These are phyloP conservation scores for Calonectria montana DNA, from an alignment of 2,329 filamentous ascomycete species.

Conservation along the genomic window DNA sequence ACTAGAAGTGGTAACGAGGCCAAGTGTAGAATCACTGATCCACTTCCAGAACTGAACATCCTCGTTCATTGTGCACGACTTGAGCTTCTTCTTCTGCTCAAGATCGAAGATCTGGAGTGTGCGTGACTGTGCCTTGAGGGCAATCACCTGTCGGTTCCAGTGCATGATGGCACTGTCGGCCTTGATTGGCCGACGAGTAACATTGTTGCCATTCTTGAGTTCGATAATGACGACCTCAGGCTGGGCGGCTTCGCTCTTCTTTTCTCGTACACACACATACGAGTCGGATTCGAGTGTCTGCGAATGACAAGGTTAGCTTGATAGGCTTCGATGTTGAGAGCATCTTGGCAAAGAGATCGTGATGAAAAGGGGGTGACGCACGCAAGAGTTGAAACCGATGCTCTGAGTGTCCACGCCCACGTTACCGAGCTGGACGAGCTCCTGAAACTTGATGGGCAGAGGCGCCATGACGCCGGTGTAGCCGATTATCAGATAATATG, in stretches of 20 bases:
- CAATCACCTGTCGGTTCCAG: constrained; percentile 95
- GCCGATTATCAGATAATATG: constrained; percentile 41
- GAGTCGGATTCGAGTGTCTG: constrained; percentile 98
- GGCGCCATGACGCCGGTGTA: constrained; percentile 66
- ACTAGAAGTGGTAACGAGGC: constrained; percentile 88
- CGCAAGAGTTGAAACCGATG: constrained; percentile 85
- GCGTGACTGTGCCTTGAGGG: constrained; percentile 91
- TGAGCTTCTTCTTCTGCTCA: constrained; percentile 91
- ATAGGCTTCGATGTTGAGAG: not conserved
- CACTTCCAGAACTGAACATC: constrained; percentile 99
- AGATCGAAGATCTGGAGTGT: constrained; percentile 99
- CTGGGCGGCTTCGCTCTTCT: constrained; percentile 84
- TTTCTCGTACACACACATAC: constrained; percentile 96
- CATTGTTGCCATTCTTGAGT: constrained; percentile 96
- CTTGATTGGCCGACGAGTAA: constrained; percentile 95
- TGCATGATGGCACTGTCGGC: constrained; percentile 99
- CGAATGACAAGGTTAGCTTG: constrained; percentile 33
- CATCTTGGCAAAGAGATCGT: constrained; percentile 21
- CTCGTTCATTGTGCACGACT: constrained; percentile 95
- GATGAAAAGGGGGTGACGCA: constrained; percentile 57
- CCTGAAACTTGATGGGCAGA: constrained; percentile 92
- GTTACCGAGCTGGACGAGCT: constrained; percentile 78
- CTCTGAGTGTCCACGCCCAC: constrained; percentile 59
- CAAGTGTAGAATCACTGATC: constrained; percentile 90
- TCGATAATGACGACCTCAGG: constrained; percentile 98